phyloP scores from a whole-genome alignment of 2,329 filamentous ascomycete species.

The Colletotrichum nymphaeae region DNA sequence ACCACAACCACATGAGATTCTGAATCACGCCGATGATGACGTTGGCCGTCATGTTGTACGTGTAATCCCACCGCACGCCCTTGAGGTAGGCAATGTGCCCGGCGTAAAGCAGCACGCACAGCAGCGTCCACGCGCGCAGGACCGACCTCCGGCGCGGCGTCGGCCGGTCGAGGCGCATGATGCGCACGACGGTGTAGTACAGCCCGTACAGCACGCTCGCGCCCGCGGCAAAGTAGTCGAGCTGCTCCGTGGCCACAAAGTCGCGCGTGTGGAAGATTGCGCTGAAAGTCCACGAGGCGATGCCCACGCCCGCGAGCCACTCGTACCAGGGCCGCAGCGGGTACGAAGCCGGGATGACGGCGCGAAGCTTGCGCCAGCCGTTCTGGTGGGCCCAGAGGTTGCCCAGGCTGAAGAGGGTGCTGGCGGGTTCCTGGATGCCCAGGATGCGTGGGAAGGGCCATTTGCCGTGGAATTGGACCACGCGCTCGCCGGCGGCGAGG shows the following conservation, averaged over 20 bases:
- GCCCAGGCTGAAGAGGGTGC: slow-evolving; percentile 90
- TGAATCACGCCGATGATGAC: slow-evolving; percentile 83
- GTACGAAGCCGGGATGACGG: slow-evolving; percentile 78
- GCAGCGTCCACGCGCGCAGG: slow-evolving; percentile 78
- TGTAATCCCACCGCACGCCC: slow-evolving; percentile 91
- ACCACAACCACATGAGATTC: slow-evolving; percentile 88
- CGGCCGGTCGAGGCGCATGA: slow-evolving; percentile 82
- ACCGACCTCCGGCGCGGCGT: slow-evolving; percentile 57
- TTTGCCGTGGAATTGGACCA: slow-evolving; percentile 97
- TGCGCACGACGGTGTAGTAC: slow-evolving; percentile 84
- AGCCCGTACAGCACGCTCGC: slow-evolving; percentile 91
- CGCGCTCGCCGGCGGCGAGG: slow-evolving; percentile 70
- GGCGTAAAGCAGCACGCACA: slow-evolving; percentile 78
- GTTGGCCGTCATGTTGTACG: slow-evolving; percentile 98
- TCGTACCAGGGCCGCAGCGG: slow-evolving; percentile 84
- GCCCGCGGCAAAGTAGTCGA: slow-evolving; percentile 96
- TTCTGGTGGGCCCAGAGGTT: slow-evolving; percentile 89
- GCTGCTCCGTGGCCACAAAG: slow-evolving; percentile 85
- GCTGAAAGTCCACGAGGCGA: slow-evolving; percentile 87
- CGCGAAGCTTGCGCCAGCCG: slow-evolving; percentile 78
- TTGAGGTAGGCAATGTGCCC: slow-evolving; percentile 87
- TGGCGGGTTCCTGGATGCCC: slow-evolving; percentile 95
- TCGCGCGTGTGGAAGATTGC: slow-evolving; percentile 94
- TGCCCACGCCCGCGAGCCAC: slow-evolving; percentile 81
- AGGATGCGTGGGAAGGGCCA: slow-evolving; percentile 95